Percentiles rank a stretch among this genome's conserved stretches.
These are phyloP conservation scores for Macrotyloma uniflorum DNA, from an alignment of 306 rosid genomes.

Conservation along the genomic window DNA sequence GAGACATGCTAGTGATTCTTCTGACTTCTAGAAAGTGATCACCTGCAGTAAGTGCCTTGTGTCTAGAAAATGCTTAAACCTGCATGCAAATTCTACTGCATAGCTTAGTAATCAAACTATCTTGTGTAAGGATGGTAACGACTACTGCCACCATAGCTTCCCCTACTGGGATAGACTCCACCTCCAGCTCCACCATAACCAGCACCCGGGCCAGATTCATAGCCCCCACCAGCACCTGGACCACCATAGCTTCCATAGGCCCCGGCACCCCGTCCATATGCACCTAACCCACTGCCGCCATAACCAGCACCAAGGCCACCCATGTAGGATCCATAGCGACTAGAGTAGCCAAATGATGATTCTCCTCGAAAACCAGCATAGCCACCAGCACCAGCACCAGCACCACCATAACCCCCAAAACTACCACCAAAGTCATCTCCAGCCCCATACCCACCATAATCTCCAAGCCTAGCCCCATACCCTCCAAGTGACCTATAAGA, in stretches of 20 bases:
- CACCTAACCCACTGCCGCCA: conserved; percentile 55
- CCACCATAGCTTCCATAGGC: conserved; percentile 61
- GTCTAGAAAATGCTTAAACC: conserved; percentile 57
- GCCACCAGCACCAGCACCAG: conserved; percentile 48
- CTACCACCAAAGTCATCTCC: conserved; percentile 58
- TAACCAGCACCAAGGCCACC: conserved; percentile 60
- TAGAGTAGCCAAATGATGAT: conserved; percentile 56
- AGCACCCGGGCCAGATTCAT: conserved; percentile 50
- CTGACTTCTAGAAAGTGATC: conserved; percentile 61
- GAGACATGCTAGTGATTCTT: conserved; percentile 53
- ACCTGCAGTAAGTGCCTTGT: conserved; percentile 56
- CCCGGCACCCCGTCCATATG: conserved; percentile 55
- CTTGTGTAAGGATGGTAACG: conserved; percentile 65
- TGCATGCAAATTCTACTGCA: conserved; percentile 59
- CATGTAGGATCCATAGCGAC: conserved; percentile 62
- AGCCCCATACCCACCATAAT: conserved; percentile 63
- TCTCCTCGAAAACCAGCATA: conserved; percentile 56
- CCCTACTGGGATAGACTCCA: conserved; percentile 57
- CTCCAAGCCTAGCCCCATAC: conserved; percentile 73
- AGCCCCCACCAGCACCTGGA: conserved; percentile 47
- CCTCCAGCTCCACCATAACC: conserved; percentile 58
- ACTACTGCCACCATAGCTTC: conserved; percentile 59
- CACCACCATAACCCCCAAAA: conserved; percentile 54
- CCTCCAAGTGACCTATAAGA: conserved; percentile 87
- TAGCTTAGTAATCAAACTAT: conserved; percentile 60